Evolutionary conservation across 495 filamentous ascomycete genomes (phyloP).

Genomic region (Penicillium mononematosum): DNA sequence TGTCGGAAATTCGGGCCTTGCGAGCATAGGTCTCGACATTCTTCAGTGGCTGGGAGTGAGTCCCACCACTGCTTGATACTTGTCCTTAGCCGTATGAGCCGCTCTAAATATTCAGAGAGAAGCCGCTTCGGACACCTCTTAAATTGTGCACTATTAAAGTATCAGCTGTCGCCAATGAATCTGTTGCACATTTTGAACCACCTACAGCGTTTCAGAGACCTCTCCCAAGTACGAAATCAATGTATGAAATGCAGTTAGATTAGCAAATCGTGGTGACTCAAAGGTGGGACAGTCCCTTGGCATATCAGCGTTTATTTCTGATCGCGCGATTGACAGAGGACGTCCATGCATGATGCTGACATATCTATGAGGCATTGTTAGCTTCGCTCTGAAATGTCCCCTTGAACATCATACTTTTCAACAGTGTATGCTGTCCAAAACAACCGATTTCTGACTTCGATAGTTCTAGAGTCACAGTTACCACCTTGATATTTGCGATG

Average conservation of each 20-base stretch:
- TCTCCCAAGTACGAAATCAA: slow-evolving; percentile 42
- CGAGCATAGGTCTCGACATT: slow-evolving; percentile 36
- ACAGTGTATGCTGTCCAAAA: slow-evolving; percentile 50
- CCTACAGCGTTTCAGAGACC: slow-evolving; percentile 44
- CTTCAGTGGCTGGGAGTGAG: slow-evolving; percentile 34
- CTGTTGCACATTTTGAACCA: background rate
- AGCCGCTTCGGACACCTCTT: slow-evolving; percentile 37
- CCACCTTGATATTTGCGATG: slow-evolving; percentile 45
- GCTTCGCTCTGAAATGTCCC: background rate
- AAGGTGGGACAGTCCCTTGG: slow-evolving; percentile 37
- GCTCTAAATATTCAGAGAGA: slow-evolving; percentile 38
- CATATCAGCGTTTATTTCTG: slow-evolving; percentile 45
- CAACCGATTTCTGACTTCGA: slow-evolving; percentile 45
- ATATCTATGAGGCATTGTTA: slow-evolving; percentile 21
- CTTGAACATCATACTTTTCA: slow-evolving; percentile 34
- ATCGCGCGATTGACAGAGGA: slow-evolving; percentile 38
- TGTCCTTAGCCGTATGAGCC: slow-evolving; percentile 36
- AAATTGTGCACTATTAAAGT: slow-evolving; percentile 24
- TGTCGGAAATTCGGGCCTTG: slow-evolving; percentile 37
- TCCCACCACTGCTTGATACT: slow-evolving; percentile 45
- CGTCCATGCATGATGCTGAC: slow-evolving; percentile 46
- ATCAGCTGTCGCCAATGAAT: background rate
- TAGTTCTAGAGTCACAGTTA: slow-evolving; percentile 33
- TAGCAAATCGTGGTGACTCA: slow-evolving; percentile 38
- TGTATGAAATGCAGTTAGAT: slow-evolving; percentile 41